Percentiles rank a stretch among this genome's conserved stretches.
phyloP scores from a whole-genome alignment of 495 filamentous ascomycete species.

The Talaromyces nanjingensis region DNA sequence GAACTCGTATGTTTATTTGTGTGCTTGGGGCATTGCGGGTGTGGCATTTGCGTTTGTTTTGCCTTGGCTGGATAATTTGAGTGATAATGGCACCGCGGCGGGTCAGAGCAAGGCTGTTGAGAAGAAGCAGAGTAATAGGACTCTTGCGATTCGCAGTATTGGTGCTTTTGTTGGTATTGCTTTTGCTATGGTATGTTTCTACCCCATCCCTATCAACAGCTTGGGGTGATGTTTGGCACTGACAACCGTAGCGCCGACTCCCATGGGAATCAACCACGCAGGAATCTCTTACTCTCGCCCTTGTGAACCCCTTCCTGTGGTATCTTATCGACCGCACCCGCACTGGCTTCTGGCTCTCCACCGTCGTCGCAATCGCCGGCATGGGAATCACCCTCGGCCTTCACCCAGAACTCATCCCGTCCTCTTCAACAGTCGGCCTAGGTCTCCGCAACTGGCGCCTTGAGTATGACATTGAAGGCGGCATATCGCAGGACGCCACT shows the following conservation, averaged over 20 bases:
- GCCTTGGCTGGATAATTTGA: conserved; percentile 76
- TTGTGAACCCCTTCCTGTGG: conserved; percentile 93
- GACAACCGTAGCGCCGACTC: conserved; percentile 56
- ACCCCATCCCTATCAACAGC: background rate
- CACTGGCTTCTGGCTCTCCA: conserved; percentile 71
- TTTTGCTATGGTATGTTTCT: conserved; percentile 76
- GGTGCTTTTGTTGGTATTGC: conserved; percentile 94
- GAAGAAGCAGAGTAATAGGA: conserved; percentile 42
- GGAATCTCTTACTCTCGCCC: conserved; percentile 80
- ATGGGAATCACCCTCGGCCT: conserved; percentile 64
- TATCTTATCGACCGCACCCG: conserved; percentile 88
- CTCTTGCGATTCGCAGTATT: conserved; percentile 73
- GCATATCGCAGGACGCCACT: conserved; percentile 65
- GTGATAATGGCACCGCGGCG: conserved; percentile 24
- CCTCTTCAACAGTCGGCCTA: conserved; percentile 32
- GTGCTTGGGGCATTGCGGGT: conserved; percentile 75
- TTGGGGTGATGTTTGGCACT: conserved; percentile 11
- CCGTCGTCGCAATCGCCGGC: conserved; percentile 63
- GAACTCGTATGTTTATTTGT: conserved; percentile 61
- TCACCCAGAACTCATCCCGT: conserved; percentile 69
- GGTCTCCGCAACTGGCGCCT: conserved; percentile 14
- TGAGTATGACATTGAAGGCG: conserved; percentile 40
- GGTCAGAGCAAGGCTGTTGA: conserved; percentile 13
- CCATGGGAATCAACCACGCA: conserved; percentile 94
- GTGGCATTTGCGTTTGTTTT: conserved; percentile 69